Percentiles rank a stretch among this genome's conserved stretches.
These are phyloP conservation scores for Phytopythium kandeliae DNA, from an alignment of 352 stramenopile genomes.

Conservation along the genomic window DNA sequence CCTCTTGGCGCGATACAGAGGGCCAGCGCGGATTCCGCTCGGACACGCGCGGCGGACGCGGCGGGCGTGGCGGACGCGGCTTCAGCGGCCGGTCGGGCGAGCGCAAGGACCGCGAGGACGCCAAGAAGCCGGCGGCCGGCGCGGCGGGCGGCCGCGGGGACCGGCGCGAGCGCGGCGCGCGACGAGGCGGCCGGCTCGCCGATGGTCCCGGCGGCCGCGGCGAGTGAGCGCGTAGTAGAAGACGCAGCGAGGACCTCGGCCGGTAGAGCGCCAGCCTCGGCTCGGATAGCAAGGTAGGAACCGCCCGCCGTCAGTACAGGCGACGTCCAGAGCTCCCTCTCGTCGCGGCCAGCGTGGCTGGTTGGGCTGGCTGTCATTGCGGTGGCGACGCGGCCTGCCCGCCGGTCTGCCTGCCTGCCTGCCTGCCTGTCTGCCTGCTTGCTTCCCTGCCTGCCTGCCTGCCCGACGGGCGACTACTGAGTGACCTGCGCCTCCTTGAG, in stretches of 20 bases:
- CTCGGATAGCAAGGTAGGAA: conserved; percentile 7
- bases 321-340: too few species aligned
- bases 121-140: conserved; percentile 29
- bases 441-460: conserved; percentile 1
- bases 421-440: conserved; percentile 1
- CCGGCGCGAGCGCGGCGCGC: conserved; percentile 57
- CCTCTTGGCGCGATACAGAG: conserved; percentile 11
- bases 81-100: conserved; percentile 24
- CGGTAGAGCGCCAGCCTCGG: background rate
- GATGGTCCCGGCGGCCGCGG: conserved; percentile 38
- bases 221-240: background rate
- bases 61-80: conserved; percentile 44
- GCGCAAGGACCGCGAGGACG: conserved; percentile 62
- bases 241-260: too few species aligned
- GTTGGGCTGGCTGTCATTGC: background rate
- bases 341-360: background rate
- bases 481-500: conserved; percentile 82
- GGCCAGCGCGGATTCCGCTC: conserved; percentile 51
- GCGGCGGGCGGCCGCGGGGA: conserved; percentile 33
- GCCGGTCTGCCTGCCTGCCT: too few species aligned
- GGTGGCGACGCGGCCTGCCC: too few species aligned
- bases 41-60: conserved; percentile 41
- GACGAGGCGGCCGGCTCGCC: conserved; percentile 63
- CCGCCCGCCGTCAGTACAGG: conserved; percentile 2
- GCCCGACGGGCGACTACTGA: too few species aligned